These are phyloP conservation scores for Leucocoprinus sp. DNA, from an alignment of 768 basidiomycete species.

Conservation along the genomic window DNA sequence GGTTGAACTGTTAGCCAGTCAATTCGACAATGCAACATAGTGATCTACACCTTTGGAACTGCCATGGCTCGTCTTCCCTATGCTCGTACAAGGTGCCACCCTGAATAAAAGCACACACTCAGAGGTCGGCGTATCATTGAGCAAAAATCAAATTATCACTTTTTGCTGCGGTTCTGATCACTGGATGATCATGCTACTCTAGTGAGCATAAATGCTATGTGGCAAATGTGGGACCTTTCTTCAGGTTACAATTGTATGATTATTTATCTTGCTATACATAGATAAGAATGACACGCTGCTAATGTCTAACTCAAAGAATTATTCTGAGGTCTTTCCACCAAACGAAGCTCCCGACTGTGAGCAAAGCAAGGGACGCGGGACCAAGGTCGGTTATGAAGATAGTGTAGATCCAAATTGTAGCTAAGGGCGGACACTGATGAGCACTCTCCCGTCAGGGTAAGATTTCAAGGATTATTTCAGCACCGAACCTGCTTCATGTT, in stretches of 20 bases:
- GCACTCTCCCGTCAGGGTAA: neutral
- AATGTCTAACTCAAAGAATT: conserved; percentile 16
- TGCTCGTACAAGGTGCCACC: conserved; percentile 77
- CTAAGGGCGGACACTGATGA: conserved; percentile 63
- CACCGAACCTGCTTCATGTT: conserved; percentile 64
- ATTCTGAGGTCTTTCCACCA: conserved; percentile 58
- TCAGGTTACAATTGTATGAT: neutral
- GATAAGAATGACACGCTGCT: neutral
- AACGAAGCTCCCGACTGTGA: conserved; percentile 43
- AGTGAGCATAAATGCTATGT: neutral
- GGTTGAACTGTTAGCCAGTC: conserved; percentile 17
- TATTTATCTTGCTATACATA: too few species aligned
- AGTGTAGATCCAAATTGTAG: conserved; percentile 72
- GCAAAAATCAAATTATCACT: conserved; percentile 40
- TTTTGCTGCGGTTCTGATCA: neutral
- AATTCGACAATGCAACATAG: conserved; percentile 12
- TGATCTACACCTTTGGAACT: conserved; percentile 9
- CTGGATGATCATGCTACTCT: neutral
- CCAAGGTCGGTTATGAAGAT: conserved; percentile 62
- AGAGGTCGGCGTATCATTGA: conserved; percentile 69
- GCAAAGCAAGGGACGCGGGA: conserved; percentile 50
- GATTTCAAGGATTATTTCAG: neutral
- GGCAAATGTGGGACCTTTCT: neutral
- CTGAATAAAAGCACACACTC: conserved; percentile 52
- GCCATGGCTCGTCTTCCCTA: conserved; percentile 7